A percentile compares a stretch with the other conserved stretches of the same genome.
These are phyloP conservation scores for Phytomonas sp. DNA, from an alignment of 208 protist genomes.

Conservation along the genomic window DNA sequence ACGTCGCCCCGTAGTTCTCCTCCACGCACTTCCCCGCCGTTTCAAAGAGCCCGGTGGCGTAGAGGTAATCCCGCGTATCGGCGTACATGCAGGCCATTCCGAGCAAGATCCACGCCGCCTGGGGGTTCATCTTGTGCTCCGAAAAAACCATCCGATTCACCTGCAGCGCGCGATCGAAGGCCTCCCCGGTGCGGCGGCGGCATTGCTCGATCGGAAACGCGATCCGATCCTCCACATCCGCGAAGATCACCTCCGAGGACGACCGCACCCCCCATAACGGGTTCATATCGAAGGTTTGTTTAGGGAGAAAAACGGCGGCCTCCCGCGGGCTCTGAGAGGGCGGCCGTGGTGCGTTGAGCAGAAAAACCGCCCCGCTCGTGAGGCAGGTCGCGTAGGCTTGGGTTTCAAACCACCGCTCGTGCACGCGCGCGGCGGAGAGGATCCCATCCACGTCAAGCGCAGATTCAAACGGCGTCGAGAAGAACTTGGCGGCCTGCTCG, in stretches of 20 bases:
- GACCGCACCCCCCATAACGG: slow-evolving; percentile 45
- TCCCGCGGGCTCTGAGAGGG: slow-evolving; percentile 35
- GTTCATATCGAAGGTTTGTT: slow-evolving; percentile 64
- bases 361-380: slow-evolving; percentile 55
- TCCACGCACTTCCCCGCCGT: slow-evolving; percentile 52
- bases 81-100: slow-evolving; percentile 79
- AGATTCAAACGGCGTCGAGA: slow-evolving; percentile 52
- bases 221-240: slow-evolving; percentile 23
- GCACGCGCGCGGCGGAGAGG: slow-evolving; percentile 15
- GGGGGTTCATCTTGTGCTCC: slow-evolving; percentile 29
- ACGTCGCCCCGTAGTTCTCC: slow-evolving; percentile 51
- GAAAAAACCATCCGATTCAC: slow-evolving; percentile 66
- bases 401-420: slow-evolving; percentile 24
- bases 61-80: slow-evolving; percentile 85
- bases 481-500: slow-evolving; percentile 46
- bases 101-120: slow-evolving; percentile 50
- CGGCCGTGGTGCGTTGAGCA: slow-evolving; percentile 52
- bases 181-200: slow-evolving; percentile 43
- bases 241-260: slow-evolving; percentile 55
- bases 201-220: slow-evolving; percentile 34
- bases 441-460: slow-evolving; percentile 68
- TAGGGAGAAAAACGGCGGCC: slow-evolving; percentile 64
- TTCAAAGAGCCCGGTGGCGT: slow-evolving; percentile 78
- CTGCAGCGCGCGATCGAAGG: slow-evolving; percentile 61
- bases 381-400: slow-evolving; percentile 62